A percentile compares a stretch with the other conserved stretches of the same genome.
phyloP scores from a whole-genome alignment of 2,329 filamentous ascomycete species.

The Sporothrix brasiliensis region DNA sequence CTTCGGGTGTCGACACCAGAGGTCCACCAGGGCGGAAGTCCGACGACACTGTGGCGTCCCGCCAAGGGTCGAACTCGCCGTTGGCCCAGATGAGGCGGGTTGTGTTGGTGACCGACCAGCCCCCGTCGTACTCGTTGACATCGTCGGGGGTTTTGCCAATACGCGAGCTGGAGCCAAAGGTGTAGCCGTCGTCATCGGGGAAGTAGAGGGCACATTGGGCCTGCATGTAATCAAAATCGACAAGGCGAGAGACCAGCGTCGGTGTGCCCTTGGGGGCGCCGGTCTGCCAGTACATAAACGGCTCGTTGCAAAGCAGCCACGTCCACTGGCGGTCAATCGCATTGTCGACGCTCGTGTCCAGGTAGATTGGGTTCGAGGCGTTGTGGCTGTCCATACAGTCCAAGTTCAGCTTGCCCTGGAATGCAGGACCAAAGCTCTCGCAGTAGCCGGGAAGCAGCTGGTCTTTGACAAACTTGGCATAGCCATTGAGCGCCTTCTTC shows the following conservation, averaged over 20 bases:
- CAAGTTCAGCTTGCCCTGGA: conserved; percentile 48
- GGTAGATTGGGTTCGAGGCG: conserved; percentile 47
- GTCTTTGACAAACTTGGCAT: conserved; percentile 52
- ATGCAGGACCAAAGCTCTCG: conserved; percentile 50
- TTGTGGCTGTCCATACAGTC: conserved; percentile 54
- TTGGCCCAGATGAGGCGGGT: conserved; percentile 49
- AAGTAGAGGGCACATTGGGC: conserved; percentile 52
- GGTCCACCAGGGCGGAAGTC: conserved; percentile 46
- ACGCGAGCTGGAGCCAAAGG: conserved; percentile 41
- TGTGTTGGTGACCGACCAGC: conserved; percentile 48
- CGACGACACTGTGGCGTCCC: conserved; percentile 46
- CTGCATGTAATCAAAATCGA: conserved; percentile 47
- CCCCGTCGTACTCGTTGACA: conserved; percentile 47
- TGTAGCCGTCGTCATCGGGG: conserved; percentile 43
- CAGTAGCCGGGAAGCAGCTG: conserved; percentile 50
- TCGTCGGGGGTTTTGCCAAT: conserved; percentile 42
- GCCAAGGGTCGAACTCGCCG: conserved; percentile 49
- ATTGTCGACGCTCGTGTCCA: conserved; percentile 47
- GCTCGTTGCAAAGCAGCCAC: conserved; percentile 60
- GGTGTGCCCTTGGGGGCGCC: conserved; percentile 50
- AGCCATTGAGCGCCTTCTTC: conserved; percentile 53
- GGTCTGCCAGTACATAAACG: conserved; percentile 49
- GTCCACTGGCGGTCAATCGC: conserved; percentile 55
- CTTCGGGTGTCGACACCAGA: conserved; percentile 42
- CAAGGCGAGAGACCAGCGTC: conserved; percentile 48